Conservation (phyloP, 305 asterid species). For the Solanum hybrid region DNA sequence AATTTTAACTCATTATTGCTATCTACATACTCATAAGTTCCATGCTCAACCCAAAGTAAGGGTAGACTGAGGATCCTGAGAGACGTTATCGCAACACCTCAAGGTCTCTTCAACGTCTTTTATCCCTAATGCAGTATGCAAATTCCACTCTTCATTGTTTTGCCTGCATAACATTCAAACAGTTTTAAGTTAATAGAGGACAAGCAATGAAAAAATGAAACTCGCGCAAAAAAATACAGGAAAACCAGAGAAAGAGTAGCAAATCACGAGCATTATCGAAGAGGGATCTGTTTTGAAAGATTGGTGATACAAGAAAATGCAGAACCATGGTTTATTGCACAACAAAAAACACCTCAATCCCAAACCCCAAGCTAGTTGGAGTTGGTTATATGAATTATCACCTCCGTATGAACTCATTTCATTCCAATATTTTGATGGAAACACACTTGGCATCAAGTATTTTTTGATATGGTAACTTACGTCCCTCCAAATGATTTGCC, state of each 20-base stretch:
- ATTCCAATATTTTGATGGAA: background rate
- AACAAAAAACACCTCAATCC: background rate
- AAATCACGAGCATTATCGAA: background rate
- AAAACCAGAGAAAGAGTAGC: background rate
- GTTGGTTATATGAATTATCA: background rate
- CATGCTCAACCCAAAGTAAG: background rate
- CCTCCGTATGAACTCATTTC: background rate
- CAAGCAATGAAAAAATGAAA: background rate
- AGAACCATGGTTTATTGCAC: background rate
- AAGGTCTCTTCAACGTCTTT: background rate
- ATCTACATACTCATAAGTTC: conserved; percentile 2
- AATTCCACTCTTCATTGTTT: background rate
- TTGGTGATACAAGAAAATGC: background rate
- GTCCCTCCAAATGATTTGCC: background rate
- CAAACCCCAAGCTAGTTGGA: background rate
- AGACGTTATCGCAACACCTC: background rate
- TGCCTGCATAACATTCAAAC: background rate
- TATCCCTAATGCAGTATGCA: background rate
- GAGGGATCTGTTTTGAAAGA: background rate
- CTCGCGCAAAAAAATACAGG: background rate
- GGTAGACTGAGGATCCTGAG: background rate
- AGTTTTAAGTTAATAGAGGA: background rate
- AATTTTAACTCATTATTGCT: background rate
- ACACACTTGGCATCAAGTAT: background rate
- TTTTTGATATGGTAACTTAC: background rate